Base-by-base conservation (phyloP, 108 stramenopile species). In the Cylindrotheca fusiformis region DNA sequence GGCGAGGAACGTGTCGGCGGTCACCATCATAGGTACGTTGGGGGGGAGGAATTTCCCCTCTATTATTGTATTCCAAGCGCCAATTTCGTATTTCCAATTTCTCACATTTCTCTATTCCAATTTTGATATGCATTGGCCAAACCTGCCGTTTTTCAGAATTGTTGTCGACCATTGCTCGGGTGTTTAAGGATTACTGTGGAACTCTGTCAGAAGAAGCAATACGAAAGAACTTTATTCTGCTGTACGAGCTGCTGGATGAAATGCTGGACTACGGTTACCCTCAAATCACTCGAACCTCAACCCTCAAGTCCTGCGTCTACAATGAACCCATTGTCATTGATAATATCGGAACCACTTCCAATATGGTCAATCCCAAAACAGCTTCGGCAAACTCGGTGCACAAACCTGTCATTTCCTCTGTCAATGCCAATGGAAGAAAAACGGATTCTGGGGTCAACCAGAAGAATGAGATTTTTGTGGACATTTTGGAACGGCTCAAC, bases 121-220 rank as follows among this genome's bases (percentile, higher is more conserved):
- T 25, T 61, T 23, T 46, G 22, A n/a, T 20, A 17, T 21, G 17
- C 3, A 29, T n/a, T n/a, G n/a, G n/a, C n/a, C 58, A 8, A 45
- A 5, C 25, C 60, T 25, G 70, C 73, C 4, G 41, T 25, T 86
- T 23, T 58, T 22, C 32, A 99, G 95, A 41, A 6, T 88, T 99
- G 21, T 86, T 99, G 14, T 83, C 95, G 30, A 93, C 96, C 5
- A 92, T 98, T 73, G 97, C 97, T 24, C 93, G 97, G 68, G 95
- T 99, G 26, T 98, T 99, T 82, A 99, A 99, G 78, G 99, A 99
- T 71, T 99, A 99, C 72, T 99, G 99, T 67, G 99, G 99, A 19
- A 91, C 96, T 2, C 79, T 99, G 5, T 94, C 91, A 14, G 95
- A 98, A 78, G 97, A 99, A 67, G 86, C 94, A 2, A 96, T 99